A percentile compares a stretch with the other conserved stretches of the same genome.
Conservation (phyloP, 2,329 filamentous ascomycete species). For the Aspergillus ruber region DNA sequence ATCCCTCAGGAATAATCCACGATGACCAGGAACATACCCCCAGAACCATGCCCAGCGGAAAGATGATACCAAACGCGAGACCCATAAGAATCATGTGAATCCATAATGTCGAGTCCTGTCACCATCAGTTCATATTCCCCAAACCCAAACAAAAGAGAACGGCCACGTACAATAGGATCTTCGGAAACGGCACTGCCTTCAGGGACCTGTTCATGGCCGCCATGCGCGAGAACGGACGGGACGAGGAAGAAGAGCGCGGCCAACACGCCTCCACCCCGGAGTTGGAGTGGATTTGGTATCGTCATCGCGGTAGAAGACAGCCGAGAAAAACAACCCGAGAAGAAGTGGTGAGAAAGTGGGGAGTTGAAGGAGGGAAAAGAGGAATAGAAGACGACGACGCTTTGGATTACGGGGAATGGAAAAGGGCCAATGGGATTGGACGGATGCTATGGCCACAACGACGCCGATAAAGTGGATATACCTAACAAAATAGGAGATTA, state of each 20-base stretch:
- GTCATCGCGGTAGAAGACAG: constrained; percentile 1
- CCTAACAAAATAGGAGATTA: no score
- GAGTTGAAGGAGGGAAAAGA: constrained; percentile 3
- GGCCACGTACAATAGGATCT: constrained; percentile 62
- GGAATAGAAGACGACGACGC: background rate
- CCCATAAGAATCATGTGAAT: constrained; percentile 85
- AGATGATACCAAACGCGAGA: constrained; percentile 82
- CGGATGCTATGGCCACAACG: background rate
- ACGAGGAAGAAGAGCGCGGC: constrained; percentile 19
- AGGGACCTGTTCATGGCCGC: constrained; percentile 54
- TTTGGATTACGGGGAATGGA: background rate
- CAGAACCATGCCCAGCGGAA: constrained; percentile 90
- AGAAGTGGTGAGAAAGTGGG: background rate
- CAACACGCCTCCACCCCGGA: constrained; percentile 18
- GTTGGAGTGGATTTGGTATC: constrained; percentile 11
- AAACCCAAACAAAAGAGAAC: background rate
- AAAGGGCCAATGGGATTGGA: background rate
- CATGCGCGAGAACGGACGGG: constrained; percentile 40
- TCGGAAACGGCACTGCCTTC: constrained; percentile 63
- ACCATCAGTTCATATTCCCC: constrained; percentile 4
- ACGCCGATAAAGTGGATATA: no score
- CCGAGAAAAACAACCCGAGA: background rate
- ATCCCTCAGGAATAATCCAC: background rate
- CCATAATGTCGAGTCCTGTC: constrained; percentile 76
- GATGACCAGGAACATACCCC: constrained; percentile 54